phyloP scores from a whole-genome alignment of 768 basidiomycete species.

The Hypholoma sublateritium region DNA sequence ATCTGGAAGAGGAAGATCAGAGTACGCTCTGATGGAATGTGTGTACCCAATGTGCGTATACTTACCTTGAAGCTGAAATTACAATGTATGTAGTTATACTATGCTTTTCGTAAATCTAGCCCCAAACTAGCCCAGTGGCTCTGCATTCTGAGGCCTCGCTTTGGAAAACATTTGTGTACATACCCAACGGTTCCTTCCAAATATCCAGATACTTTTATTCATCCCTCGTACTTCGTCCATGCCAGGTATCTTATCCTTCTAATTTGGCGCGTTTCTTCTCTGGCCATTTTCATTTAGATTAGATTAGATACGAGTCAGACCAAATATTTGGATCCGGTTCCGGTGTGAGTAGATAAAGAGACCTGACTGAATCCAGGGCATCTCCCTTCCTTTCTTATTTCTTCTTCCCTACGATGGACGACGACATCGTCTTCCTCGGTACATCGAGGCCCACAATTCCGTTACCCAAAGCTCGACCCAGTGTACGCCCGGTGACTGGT shows the following conservation, averaged over 20 bases:
- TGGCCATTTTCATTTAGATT: conserved; percentile 2
- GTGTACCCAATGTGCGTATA: no score
- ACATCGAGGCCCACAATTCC: conserved; percentile 29
- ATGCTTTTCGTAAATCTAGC: no score
- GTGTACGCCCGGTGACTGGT: conserved; percentile 41
- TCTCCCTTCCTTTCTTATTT: neutral
- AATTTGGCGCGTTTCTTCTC: no score
- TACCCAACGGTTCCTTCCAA: no score
- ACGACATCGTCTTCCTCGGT: conserved; percentile 63
- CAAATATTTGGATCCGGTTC: conserved; percentile 9
- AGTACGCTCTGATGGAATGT: neutral
- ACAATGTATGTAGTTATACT: no score
- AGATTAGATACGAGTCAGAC: conserved; percentile 12
- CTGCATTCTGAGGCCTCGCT: no score
- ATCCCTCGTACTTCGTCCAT: no score
- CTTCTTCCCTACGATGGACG: conserved; percentile 34
- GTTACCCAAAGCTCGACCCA: conserved; percentile 15
- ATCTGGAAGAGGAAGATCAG: neutral
- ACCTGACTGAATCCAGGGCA: neutral
- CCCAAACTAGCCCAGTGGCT: no score
- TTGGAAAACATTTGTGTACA: no score
- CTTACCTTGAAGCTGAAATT: no score
- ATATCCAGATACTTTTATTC: no score
- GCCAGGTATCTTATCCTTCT: no score
- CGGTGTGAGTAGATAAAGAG: conserved; percentile 7